phyloP scores from a whole-genome alignment of 2,329 filamentous ascomycete species.

The Teratosphaeria epicoccoides region DNA sequence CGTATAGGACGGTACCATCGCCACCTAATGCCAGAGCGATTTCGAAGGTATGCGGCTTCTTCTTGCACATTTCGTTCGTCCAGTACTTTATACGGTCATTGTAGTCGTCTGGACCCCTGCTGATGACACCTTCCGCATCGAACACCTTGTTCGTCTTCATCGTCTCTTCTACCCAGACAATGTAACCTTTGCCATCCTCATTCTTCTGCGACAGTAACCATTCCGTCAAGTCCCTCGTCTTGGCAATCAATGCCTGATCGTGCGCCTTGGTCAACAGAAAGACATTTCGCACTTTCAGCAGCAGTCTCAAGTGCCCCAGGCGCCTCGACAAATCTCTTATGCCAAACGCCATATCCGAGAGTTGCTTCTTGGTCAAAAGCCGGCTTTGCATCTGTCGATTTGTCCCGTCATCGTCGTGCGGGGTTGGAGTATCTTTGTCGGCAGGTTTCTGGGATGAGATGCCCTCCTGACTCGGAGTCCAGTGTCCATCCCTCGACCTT shows the following conservation, averaged over 20 bases:
- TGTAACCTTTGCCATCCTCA: slow-evolving; percentile 53
- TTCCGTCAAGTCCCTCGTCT: slow-evolving; percentile 63
- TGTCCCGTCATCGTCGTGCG: slow-evolving; percentile 10
- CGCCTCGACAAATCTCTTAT: slow-evolving; percentile 83
- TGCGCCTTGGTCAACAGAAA: slow-evolving; percentile 90
- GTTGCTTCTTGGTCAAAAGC: slow-evolving; percentile 86
- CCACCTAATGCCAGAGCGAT: slow-evolving; percentile 74
- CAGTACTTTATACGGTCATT: slow-evolving; percentile 63
- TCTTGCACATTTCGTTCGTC: slow-evolving; percentile 66
- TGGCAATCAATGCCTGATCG: slow-evolving; percentile 65
- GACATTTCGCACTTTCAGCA: slow-evolving; percentile 68
- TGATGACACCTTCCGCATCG: slow-evolving; percentile 56
- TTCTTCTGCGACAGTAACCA: slow-evolving; percentile 67
- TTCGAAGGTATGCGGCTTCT: slow-evolving; percentile 78
- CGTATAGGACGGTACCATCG: slow-evolving; percentile 93
- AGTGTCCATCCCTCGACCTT: slow-evolving; percentile 23
- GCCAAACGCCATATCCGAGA: slow-evolving; percentile 94
- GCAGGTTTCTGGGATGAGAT: slow-evolving; percentile 24
- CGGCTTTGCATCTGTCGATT: slow-evolving; percentile 47
- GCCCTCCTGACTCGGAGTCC: slow-evolving; percentile 20
- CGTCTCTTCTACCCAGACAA: slow-evolving; percentile 68
- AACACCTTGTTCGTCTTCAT: slow-evolving; percentile 63
- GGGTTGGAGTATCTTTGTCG: slow-evolving; percentile 32
- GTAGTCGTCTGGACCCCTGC: slow-evolving; percentile 45
- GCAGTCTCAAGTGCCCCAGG: slow-evolving; percentile 70